Conservation (phyloP, 371 early-diverging fungal species). For the Saksenaea vasiformis region DNA sequence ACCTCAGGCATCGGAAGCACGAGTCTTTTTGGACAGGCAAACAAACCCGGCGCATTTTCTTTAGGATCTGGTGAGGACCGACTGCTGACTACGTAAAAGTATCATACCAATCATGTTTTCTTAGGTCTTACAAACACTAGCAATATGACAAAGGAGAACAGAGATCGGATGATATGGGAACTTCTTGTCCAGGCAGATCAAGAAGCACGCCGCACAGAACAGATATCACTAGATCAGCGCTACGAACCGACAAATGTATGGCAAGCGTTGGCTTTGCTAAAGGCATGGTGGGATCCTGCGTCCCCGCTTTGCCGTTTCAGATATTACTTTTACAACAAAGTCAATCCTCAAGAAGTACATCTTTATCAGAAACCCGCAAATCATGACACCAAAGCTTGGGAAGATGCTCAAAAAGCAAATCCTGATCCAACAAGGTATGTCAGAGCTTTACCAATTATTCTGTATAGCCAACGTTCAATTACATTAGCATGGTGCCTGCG, state of each 20-base stretch:
- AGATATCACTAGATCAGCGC: conserved; percentile 19
- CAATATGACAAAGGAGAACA: conserved; percentile 29
- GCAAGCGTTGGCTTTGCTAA: conserved; percentile 63
- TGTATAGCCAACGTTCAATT: background rate
- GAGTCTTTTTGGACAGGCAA: conserved; percentile 22
- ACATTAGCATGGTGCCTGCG: conserved; percentile 76
- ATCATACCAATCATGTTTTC: conserved; percentile 7
- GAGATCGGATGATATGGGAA: conserved; percentile 37
- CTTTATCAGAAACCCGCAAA: conserved; percentile 75
- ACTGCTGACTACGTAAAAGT: background rate
- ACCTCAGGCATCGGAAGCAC: conserved; percentile 18
- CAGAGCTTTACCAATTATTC: background rate
- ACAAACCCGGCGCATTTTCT: conserved; percentile 7
- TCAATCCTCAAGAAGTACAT: conserved; percentile 76
- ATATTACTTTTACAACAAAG: conserved; percentile 91
- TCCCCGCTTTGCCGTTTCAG: conserved; percentile 83
- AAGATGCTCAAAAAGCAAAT: conserved; percentile 79
- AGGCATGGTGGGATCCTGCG: conserved; percentile 77
- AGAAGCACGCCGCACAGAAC: conserved; percentile 37
- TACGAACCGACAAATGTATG: conserved; percentile 49
- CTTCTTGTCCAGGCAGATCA: conserved; percentile 24
- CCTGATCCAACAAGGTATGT: conserved; percentile 79
- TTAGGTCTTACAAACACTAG: conserved; percentile 7
- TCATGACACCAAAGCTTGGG: conserved; percentile 77
- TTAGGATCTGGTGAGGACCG: conserved; percentile 15